A percentile compares a stretch with the other conserved stretches of the same genome.
These are phyloP conservation scores for Pelargonium australe DNA, from an alignment of 441 rosid genomes.

Conservation along the genomic window DNA sequence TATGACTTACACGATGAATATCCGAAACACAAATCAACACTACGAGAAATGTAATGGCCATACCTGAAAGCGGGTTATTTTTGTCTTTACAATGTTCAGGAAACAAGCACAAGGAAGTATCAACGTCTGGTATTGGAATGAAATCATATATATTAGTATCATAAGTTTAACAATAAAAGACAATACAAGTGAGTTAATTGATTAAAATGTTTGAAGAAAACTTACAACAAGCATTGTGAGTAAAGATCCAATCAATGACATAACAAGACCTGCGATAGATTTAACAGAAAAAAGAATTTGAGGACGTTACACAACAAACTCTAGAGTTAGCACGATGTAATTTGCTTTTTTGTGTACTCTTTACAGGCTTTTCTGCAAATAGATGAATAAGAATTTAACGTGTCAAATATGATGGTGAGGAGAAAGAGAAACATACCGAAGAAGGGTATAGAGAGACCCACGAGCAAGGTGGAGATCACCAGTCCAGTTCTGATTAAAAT, in stretches of 20 bases:
- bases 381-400: neutral
- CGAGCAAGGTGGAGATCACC: slow-evolving; percentile 63
- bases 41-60: neutral
- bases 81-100: neutral
- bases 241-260: slow-evolving; percentile 88
- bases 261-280: slow-evolving; percentile 55
- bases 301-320: neutral
- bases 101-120: slow-evolving; percentile 7
- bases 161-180: neutral
- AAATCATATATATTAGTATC: neutral
- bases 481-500: slow-evolving; percentile 59
- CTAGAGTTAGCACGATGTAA: neutral
- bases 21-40: no score
- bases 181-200: neutral
- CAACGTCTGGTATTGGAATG: neutral
- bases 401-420: neutral
- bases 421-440: slow-evolving; percentile 46
- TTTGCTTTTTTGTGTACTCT: no score
- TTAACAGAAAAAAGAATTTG: neutral
- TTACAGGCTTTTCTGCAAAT: no score
- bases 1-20: no score
- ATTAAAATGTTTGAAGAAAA: slow-evolving; percentile 11
- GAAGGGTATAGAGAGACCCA: slow-evolving; percentile 73
- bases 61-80: slow-evolving; percentile 4
- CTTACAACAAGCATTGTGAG: slow-evolving; percentile 94